These are phyloP conservation scores for Cutaneotrichosporon sp. DNA, from an alignment of 1,284 basidiomycete genomes.

Conservation along the genomic window DNA sequence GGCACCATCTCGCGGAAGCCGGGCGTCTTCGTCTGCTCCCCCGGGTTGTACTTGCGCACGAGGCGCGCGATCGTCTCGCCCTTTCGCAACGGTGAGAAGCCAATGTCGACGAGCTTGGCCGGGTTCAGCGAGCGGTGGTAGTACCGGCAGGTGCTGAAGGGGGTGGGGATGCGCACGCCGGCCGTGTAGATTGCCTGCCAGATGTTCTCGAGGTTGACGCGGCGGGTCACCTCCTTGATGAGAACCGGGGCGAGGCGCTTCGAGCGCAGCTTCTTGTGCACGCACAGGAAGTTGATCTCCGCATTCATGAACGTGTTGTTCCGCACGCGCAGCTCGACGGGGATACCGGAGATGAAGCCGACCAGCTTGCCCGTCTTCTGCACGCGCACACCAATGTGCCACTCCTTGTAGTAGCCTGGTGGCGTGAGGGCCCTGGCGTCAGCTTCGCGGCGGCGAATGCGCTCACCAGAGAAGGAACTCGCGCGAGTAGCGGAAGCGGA, in stretches of 20 bases:
- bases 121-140: conserved; percentile 93
- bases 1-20: conserved; percentile 88
- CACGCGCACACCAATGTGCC: conserved; percentile 96
- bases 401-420: conserved; percentile 88
- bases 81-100: conserved; percentile 83
- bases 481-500: conserved; percentile 93
- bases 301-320: conserved; percentile 70
- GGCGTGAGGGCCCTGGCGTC: conserved; percentile 83
- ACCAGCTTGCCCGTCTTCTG: conserved; percentile 87
- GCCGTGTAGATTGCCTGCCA: conserved; percentile 99
- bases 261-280: conserved; percentile 96
- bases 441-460: conserved; percentile 1
- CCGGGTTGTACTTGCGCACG: conserved; percentile 71
- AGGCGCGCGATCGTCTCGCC: conserved; percentile 83
- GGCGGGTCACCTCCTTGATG: conserved; percentile 97
- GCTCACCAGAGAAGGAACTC: conserved; percentile 92
- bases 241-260: conserved; percentile 95
- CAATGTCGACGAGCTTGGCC: conserved; percentile 85
- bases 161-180: conserved; percentile 86
- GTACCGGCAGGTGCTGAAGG: conserved; percentile 84
- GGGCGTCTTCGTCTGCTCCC: conserved; percentile 57
- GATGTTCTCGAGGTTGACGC: conserved; percentile 82
- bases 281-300: conserved; percentile 98
- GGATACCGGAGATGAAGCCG: conserved; percentile 98
- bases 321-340: conserved; percentile 76